These are phyloP conservation scores for Colletotrichum spaethianum DNA, from an alignment of 2,329 filamentous ascomycete genomes.

Conservation along the genomic window DNA sequence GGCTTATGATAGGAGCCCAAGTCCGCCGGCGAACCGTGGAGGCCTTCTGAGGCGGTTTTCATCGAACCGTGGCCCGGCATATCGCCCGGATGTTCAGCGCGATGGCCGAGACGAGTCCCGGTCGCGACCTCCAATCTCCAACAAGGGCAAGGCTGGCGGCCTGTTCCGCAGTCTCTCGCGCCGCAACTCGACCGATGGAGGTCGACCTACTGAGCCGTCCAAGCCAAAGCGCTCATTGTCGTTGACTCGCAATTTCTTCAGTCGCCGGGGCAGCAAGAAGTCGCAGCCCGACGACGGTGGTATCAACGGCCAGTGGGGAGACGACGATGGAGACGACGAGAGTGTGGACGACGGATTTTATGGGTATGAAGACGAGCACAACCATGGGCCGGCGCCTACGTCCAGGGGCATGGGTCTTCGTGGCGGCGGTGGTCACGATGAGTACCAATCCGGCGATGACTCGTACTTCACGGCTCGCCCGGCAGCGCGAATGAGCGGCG, in stretches of 20 bases:
- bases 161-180: slow-evolving; percentile 55
- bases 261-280: slow-evolving; percentile 59
- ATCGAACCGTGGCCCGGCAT: slow-evolving; percentile 53
- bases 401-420: slow-evolving; percentile 49
- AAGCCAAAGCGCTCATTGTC: slow-evolving; percentile 73
- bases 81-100: slow-evolving; percentile 55
- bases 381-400: slow-evolving; percentile 37
- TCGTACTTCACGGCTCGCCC: slow-evolving; percentile 66
- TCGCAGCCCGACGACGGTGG: slow-evolving; percentile 63
- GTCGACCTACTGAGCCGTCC: slow-evolving; percentile 51
- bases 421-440: slow-evolving; percentile 60
- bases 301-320: slow-evolving; percentile 69
- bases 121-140: slow-evolving; percentile 65
- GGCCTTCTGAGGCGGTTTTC: slow-evolving; percentile 64
- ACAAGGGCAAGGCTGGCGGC: slow-evolving; percentile 47
- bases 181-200: slow-evolving; percentile 54
- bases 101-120: slow-evolving; percentile 44
- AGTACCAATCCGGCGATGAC: slow-evolving; percentile 71
- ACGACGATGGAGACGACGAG: slow-evolving; percentile 57
- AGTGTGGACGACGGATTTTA: slow-evolving; percentile 42
- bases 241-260: slow-evolving; percentile 63
- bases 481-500: slow-evolving; percentile 39
- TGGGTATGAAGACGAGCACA: slow-evolving; percentile 46
- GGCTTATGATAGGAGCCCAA: slow-evolving; percentile 59
- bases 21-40: slow-evolving; percentile 52